These are phyloP conservation scores for Gnomoniopsis smithogilvyi DNA, from an alignment of 2,329 filamentous ascomycete genomes.

Conservation along the genomic window DNA sequence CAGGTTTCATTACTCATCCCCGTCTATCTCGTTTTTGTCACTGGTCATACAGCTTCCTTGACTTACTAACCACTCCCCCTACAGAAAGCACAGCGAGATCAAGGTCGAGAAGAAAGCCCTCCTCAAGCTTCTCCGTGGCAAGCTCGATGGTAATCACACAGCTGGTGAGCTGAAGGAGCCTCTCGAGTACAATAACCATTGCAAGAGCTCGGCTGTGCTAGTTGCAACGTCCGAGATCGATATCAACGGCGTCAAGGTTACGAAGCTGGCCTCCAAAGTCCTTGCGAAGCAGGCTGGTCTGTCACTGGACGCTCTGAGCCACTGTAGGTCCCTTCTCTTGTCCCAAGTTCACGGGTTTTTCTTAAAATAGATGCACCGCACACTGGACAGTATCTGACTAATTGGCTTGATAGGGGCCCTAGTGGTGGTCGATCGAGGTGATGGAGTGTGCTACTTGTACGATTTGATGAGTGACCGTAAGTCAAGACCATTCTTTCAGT, in stretches of 20 bases:
- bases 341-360: neutral
- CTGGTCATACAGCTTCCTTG: neutral
- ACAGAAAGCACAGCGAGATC: slow-evolving; percentile 18
- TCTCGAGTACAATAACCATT: slow-evolving; percentile 12
- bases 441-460: slow-evolving; percentile 10
- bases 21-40: neutral
- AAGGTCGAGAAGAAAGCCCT: slow-evolving; percentile 18
- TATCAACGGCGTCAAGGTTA: slow-evolving; percentile 16
- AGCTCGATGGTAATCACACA: slow-evolving; percentile 14
- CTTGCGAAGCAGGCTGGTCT: slow-evolving; percentile 17
- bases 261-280: slow-evolving; percentile 14
- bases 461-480: slow-evolving; percentile 13
- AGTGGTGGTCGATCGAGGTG: slow-evolving; percentile 14
- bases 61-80: neutral
- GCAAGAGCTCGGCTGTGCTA: slow-evolving; percentile 14
- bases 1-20: neutral
- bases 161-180: slow-evolving; percentile 12
- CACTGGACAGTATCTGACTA: neutral
- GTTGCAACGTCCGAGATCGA: slow-evolving; percentile 16
- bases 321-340: neutral
- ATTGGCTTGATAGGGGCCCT: neutral
- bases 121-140: slow-evolving; percentile 12
- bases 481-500: neutral
- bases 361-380: neutral
- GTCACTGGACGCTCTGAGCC: slow-evolving; percentile 15